Base-by-base conservation (phyloP, 1,139 yeast genomes). In the Magnusiomyces paraingens region DNA sequence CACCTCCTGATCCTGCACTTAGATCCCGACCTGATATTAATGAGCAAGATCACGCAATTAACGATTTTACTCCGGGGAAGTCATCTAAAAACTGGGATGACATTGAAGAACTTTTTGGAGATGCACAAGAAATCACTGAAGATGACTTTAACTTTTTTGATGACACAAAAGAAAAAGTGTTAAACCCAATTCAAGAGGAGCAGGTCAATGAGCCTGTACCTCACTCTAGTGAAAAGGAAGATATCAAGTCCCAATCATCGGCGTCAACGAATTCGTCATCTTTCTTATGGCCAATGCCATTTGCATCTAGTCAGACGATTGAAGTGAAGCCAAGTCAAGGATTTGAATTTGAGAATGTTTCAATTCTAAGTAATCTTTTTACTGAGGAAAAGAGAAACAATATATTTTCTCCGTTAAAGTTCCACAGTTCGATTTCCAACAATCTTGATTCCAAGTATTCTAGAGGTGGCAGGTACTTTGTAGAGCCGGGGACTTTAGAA, bases 391-490 rank as follows among this genome's bases (percentile, higher is more conserved):
- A 12, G n/a, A 45, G 39, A 18, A 32, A 29, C 17, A 3, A 36
- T 36, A 36, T 36, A 36, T 89, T 87, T 66, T 87, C 95, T 0
- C 95, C 96, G 0, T 73, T 89, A 39, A 76, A 79, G 46, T 89
- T 89, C 69, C 86, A 87, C 62, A 94, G 95, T 0, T 78, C 83
- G 39, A 87, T 88, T 52, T 82, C 82, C 58, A 80, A 81, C 51
- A 82, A 81, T 57, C 83, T 89, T 29, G 96, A 89, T 66, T 82
- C 86, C 54, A 89, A 89, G 63, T 89, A 89, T 62, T 85, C 87
- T 6, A 79, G 80, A 61, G 96, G 96, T 5, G 96, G 96, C 2
- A 85, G 88, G 63, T 89, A 85, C 63, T 87, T 83, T 64, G 87
- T 83, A 22, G 63, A 59, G n/a, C 64, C 64, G 0, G 64, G 61